Evolutionary conservation across 1,284 basidiomycete species (phyloP), one percentile per base, ranked within the genome.

Genomic region (Cryptococcus neoformans): DNA sequence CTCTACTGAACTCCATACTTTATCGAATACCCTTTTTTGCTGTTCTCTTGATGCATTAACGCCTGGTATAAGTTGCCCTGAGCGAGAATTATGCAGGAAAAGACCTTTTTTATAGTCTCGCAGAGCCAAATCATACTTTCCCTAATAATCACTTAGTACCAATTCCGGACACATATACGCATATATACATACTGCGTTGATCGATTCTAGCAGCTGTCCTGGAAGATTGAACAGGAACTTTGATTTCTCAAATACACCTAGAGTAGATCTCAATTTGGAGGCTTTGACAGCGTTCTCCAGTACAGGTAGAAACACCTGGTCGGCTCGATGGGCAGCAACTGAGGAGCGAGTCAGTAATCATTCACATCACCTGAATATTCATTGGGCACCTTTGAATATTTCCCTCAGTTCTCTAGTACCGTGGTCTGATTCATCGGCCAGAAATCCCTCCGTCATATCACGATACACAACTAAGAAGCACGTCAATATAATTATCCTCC

Each of bases 211-310:
- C n/a, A 99, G 83, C 46, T 88, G 87, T 21, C 90, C 89, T 0
- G 96, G 95, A 17, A 99, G 82, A 70, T 97, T 98, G 83, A 99
- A 99, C 76, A 99, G 92, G 83, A 98, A 99, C 68, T 94, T 96
- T 56, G 90, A 94, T 49, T 93, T 85, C 65, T 99, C 95, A 66
- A 99, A 98, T 6, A 99, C 92, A 44, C 90, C 88, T 11, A 99
- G 83, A 0, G 96, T 98, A 0, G 88, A 91, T 34, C 92, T 86
- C 8, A 99, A 81, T 75, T 95, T 92, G 72, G 92, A 87, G 3
- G 93, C 92, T 72, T 98, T 99, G 55, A 92, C 87, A 4, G 93
- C 87, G 66, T 97, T 98, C 74, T 99, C 95, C 40, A 99, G 82
- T 10, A 98, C 90, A 0, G 96, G 96, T 2, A 97, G 83, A 75